These are phyloP conservation scores for Stromatinia cepivora DNA, from an alignment of 2,329 filamentous ascomycete species.

Conservation along the genomic window DNA sequence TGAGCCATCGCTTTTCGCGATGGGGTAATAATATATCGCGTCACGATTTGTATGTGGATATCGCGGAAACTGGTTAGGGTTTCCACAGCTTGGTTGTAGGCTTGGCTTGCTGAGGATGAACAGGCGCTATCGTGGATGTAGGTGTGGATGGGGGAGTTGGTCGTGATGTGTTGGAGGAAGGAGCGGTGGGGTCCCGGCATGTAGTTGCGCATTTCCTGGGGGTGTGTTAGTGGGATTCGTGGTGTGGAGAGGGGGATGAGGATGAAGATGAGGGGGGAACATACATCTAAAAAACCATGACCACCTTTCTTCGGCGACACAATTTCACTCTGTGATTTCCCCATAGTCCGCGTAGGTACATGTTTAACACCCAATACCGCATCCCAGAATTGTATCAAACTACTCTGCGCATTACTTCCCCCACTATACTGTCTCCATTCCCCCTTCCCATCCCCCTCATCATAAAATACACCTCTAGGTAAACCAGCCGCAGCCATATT, in stretches of 20 bases:
- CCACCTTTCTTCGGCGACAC: slow-evolving; percentile 23
- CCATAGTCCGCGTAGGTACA: slow-evolving; percentile 39
- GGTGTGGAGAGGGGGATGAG: background rate
- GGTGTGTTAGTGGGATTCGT: background rate
- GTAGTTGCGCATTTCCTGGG: slow-evolving; percentile 73
- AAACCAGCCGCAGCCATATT: slow-evolving; percentile 87
- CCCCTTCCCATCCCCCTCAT: slow-evolving; percentile 65
- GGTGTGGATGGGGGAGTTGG: slow-evolving; percentile 71
- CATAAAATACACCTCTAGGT: slow-evolving; percentile 81
- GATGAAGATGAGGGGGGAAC: background rate
- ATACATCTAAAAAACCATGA: slow-evolving; percentile 33
- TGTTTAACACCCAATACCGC: slow-evolving; percentile 83
- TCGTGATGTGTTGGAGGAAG: slow-evolving; percentile 71
- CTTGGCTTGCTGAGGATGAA: slow-evolving; percentile 48
- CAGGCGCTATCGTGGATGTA: slow-evolving; percentile 57
- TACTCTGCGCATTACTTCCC: slow-evolving; percentile 91
- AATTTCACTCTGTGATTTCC: slow-evolving; percentile 37
- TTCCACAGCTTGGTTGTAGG: slow-evolving; percentile 73
- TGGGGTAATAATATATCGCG: slow-evolving; percentile 84
- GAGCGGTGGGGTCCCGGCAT: slow-evolving; percentile 84
- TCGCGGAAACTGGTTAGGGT: slow-evolving; percentile 77
- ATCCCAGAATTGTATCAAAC: slow-evolving; percentile 91
- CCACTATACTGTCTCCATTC: slow-evolving; percentile 79
- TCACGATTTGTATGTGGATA: slow-evolving; percentile 87
- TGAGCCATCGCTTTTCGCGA: slow-evolving; percentile 49